phyloP scores from a whole-genome alignment of 2,329 filamentous ascomycete species.

The Cordyceps cateniannulata region DNA sequence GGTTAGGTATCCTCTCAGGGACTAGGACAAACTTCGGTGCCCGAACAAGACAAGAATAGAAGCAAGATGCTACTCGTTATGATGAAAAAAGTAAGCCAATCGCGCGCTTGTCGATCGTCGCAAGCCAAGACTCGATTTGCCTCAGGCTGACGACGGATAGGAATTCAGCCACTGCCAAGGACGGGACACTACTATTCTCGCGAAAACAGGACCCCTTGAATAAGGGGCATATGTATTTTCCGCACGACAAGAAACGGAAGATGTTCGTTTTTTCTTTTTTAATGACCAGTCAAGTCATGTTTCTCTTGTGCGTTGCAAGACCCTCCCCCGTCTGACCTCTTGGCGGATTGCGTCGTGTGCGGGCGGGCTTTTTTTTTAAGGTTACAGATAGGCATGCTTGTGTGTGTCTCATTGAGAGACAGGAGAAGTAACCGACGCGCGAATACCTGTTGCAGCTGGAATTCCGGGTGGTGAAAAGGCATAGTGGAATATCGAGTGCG shows the following conservation, averaged over 20 bases:
- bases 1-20: not conserved
- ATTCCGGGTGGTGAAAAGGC: too few relatives aligned
- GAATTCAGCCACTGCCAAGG: not conserved
- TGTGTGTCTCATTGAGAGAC: not conserved
- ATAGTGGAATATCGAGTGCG: too few relatives aligned
- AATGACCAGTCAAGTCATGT: not conserved
- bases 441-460: too few relatives aligned
- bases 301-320: not conserved
- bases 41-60: not conserved
- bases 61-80: not conserved
- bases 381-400: constrained; percentile 1
- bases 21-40: not conserved
- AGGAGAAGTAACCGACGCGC: not conserved
- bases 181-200: not conserved
- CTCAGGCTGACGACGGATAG: not conserved
- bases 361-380: not conserved
- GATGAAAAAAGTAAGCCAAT: not conserved
- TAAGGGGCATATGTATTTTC: not conserved
- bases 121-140: not conserved
- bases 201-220: not conserved
- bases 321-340: not conserved
- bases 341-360: constrained; percentile 1
- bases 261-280: not conserved
- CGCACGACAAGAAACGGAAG: not conserved
- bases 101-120: not conserved